Evolutionary conservation across 306 rosid species (phyloP).

Genomic region (Rosa persica): DNA sequence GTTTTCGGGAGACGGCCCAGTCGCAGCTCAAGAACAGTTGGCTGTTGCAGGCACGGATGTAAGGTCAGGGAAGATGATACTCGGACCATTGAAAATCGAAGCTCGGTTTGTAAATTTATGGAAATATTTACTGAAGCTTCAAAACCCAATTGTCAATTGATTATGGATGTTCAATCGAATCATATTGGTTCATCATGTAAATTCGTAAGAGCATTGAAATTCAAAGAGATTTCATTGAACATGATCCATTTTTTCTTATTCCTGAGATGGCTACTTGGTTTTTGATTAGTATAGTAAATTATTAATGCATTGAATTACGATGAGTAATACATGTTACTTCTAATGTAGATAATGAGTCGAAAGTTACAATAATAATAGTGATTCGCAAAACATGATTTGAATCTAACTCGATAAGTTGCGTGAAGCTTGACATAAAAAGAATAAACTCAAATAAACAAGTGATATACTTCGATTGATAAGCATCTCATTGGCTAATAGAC

Average conservation of each 20-base stretch:
- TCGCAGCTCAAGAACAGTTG: slow-evolving; percentile 77
- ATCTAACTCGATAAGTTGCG: too few relatives aligned
- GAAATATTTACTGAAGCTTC: neutral
- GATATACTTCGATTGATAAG: too few relatives aligned
- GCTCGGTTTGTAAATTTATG: neutral
- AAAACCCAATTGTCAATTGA: neutral
- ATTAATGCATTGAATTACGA: too few relatives aligned
- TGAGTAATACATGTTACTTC: too few relatives aligned
- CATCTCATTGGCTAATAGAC: too few relatives aligned
- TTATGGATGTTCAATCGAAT: neutral
- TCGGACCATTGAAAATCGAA: neutral
- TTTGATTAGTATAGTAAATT: neutral
- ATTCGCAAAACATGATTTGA: too few relatives aligned
- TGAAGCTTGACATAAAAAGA: too few relatives aligned
- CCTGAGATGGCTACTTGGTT: neutral
- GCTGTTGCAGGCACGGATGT: slow-evolving; percentile 41
- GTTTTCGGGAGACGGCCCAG: slow-evolving; percentile 45
- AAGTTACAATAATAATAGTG: too few relatives aligned
- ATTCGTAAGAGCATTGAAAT: neutral
- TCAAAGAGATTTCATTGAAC: neutral
- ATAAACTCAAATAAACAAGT: too few relatives aligned
- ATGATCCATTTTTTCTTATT: neutral
- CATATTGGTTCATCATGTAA: neutral
- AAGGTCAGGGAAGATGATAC: neutral
- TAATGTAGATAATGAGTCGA: too few relatives aligned